Conservation (phyloP, 495 filamentous ascomycete genomes). For the Penicillium ochrochloron region DNA sequence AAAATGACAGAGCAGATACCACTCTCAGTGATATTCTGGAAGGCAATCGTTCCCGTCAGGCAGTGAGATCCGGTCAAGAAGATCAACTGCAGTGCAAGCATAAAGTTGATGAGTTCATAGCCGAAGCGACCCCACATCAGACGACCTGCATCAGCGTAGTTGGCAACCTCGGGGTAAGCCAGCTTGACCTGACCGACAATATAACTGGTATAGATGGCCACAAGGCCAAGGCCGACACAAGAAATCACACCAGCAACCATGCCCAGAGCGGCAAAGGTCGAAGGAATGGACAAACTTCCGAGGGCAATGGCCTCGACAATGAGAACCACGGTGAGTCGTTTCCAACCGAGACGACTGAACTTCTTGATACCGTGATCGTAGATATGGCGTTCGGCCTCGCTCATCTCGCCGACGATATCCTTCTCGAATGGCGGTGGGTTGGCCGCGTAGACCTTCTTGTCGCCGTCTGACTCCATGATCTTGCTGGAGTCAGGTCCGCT, state of each 20-base stretch:
- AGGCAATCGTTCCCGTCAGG: constrained; percentile 70
- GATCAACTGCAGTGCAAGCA: constrained; percentile 64
- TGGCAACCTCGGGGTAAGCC: constrained; percentile 63
- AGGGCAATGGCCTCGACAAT: constrained; percentile 70
- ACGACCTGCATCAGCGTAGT: constrained; percentile 70
- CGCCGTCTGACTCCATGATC: constrained; percentile 24
- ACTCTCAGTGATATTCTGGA: constrained; percentile 64
- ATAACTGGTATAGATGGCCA: constrained; percentile 75
- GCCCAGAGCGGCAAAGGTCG: constrained; percentile 63
- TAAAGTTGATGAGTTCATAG: constrained; percentile 63
- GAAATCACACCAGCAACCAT: constrained; percentile 61
- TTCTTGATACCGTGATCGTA: constrained; percentile 37
- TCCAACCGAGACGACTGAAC: constrained; percentile 45
- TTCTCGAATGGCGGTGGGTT: constrained; percentile 34
- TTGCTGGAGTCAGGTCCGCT: constrained; percentile 30
- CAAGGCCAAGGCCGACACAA: constrained; percentile 60
- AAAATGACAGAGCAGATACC: constrained; percentile 66
- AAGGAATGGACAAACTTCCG: constrained; percentile 63
- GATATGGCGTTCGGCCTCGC: constrained; percentile 34
- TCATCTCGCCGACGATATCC: constrained; percentile 40
- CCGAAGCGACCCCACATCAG: constrained; percentile 66
- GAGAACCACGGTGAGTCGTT: constrained; percentile 48
- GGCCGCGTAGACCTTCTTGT: constrained; percentile 24
- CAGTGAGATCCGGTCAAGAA: constrained; percentile 76
- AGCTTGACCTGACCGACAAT: constrained; percentile 74